These are phyloP conservation scores for Globisporangium perplexum DNA, from an alignment of 352 stramenopile species.

Conservation along the genomic window DNA sequence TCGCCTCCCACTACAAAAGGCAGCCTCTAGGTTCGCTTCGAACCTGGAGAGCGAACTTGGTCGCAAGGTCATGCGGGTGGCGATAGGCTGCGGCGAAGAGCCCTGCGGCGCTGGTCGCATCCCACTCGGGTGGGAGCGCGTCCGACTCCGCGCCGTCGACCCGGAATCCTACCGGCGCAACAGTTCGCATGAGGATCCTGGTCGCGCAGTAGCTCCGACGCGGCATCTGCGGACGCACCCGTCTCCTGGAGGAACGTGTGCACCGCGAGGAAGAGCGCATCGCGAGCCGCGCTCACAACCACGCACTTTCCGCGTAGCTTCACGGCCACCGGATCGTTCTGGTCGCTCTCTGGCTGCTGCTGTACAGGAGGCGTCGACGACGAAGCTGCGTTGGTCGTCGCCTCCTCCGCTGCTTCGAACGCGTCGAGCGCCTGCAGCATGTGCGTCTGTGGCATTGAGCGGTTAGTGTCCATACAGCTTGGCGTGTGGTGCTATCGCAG, in stretches of 20 bases:
- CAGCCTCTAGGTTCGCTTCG: not conserved
- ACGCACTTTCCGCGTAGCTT: slow-evolving; percentile 41
- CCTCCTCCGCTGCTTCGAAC: slow-evolving; percentile 21
- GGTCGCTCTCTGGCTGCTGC: slow-evolving; percentile 17
- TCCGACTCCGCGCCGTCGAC: slow-evolving; percentile 1
- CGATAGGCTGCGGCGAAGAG: slow-evolving; percentile 54
- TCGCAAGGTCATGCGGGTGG: slow-evolving; percentile 37
- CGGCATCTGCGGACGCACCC: slow-evolving; percentile 22
- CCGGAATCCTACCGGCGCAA: slow-evolving; percentile 9
- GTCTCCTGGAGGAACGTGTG: slow-evolving; percentile 67
- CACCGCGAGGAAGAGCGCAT: slow-evolving; percentile 66
- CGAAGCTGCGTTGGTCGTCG: not conserved
- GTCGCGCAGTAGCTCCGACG: not conserved
- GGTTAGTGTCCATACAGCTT: not conserved
- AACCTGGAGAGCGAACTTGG: slow-evolving; percentile 69
- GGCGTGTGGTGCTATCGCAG: too few species aligned
- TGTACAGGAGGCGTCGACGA: slow-evolving; percentile 7
- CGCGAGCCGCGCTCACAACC: slow-evolving; percentile 36
- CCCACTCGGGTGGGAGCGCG: slow-evolving; percentile 44
- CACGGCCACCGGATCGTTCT: slow-evolving; percentile 34
- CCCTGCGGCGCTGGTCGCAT: slow-evolving; percentile 50
- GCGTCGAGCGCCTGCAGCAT: slow-evolving; percentile 59
- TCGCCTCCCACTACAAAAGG: not conserved
- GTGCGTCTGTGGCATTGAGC: slow-evolving; percentile 33
- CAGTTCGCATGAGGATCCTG: too few species aligned